Percentiles rank a stretch among this genome's conserved stretches.
phyloP scores from a whole-genome alignment of 140 eudicot species.

The Flaveria floridana region DNA sequence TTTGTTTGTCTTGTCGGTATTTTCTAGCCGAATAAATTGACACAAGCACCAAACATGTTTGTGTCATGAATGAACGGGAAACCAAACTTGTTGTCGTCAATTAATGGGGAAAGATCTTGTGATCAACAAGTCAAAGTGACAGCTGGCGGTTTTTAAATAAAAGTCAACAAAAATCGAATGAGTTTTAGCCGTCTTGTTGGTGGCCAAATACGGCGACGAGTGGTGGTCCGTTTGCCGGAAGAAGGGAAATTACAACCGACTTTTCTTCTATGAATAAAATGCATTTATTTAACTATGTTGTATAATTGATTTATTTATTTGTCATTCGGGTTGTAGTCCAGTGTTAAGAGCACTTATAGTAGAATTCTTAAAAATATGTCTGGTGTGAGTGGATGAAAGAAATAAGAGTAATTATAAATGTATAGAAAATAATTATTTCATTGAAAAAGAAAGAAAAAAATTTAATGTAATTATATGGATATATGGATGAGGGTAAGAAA shows the following conservation, averaged over 20 bases:
- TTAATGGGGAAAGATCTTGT: slow-evolving; percentile 24
- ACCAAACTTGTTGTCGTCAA: slow-evolving; percentile 31
- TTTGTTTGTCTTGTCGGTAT: background rate
- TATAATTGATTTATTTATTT: too few species aligned
- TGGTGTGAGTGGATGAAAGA: too few species aligned
- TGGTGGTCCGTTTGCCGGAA: slow-evolving; percentile 33
- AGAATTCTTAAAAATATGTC: too few species aligned
- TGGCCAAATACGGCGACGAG: slow-evolving; percentile 28
- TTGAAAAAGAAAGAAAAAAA: too few species aligned
- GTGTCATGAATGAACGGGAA: slow-evolving; percentile 24
- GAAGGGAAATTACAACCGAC: slow-evolving; percentile 31
- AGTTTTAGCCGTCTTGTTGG: slow-evolving; percentile 26
- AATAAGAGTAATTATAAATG: too few species aligned
- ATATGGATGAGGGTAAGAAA: too few species aligned
- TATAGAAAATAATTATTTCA: too few species aligned
- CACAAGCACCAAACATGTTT: slow-evolving; percentile 8
- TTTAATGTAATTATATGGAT: too few species aligned
- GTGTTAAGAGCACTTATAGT: too few species aligned
- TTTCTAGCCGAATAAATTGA: slow-evolving; percentile 23
- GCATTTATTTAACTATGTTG: background rate
- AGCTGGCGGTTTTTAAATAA: background rate
- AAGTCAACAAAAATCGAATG: slow-evolving; percentile 10
- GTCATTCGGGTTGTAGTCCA: too few species aligned
- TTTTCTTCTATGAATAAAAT: slow-evolving; percentile 25
- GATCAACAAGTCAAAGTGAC: slow-evolving; percentile 32